A percentile compares a stretch with the other conserved stretches of the same genome.
Evolutionary conservation across 805 yeast genomes (phyloP).

Genomic region (Sporopachydermia quercuum): DNA sequence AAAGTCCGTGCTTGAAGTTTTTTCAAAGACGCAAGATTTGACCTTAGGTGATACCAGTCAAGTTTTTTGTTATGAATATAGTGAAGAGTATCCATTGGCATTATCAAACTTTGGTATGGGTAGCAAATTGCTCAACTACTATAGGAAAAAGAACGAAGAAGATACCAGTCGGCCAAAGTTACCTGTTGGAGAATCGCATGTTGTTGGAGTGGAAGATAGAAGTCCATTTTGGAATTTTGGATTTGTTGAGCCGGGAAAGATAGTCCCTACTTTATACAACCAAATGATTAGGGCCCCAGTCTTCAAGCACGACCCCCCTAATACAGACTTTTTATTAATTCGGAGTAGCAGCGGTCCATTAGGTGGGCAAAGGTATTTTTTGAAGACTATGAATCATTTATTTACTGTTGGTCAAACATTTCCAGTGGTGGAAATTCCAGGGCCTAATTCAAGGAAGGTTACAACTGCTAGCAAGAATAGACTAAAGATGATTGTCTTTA

Average conservation of each 20-base stretch:
- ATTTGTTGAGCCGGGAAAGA: conserved; percentile 84
- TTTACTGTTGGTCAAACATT: conserved; percentile 86
- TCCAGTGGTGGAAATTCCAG: conserved; percentile 92
- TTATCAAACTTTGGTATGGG: conserved; percentile 93
- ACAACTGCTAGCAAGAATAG: conserved; percentile 87
- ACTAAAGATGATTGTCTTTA: conserved; percentile 81
- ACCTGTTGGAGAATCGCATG: conserved; percentile 87
- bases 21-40: conserved; percentile 56
- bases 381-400: conserved; percentile 54
- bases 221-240: conserved; percentile 99
- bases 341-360: conserved; percentile 72
- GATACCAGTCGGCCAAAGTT: conserved; percentile 80
- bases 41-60: conserved; percentile 75
- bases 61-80: conserved; percentile 69
- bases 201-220: conserved; percentile 88
- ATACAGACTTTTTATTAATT: conserved; percentile 71
- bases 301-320: conserved; percentile 64
- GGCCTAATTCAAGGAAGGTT: conserved; percentile 93
- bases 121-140: conserved; percentile 80
- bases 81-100: conserved; percentile 77
- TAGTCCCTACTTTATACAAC: conserved; percentile 87
- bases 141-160: conserved; percentile 67
- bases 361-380: conserved; percentile 46
- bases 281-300: conserved; percentile 87
- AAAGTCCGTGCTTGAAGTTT: conserved; percentile 60